Evolutionary conservation across 1,139 yeast species (phyloP).

Genomic region (Pichia sp.): DNA sequence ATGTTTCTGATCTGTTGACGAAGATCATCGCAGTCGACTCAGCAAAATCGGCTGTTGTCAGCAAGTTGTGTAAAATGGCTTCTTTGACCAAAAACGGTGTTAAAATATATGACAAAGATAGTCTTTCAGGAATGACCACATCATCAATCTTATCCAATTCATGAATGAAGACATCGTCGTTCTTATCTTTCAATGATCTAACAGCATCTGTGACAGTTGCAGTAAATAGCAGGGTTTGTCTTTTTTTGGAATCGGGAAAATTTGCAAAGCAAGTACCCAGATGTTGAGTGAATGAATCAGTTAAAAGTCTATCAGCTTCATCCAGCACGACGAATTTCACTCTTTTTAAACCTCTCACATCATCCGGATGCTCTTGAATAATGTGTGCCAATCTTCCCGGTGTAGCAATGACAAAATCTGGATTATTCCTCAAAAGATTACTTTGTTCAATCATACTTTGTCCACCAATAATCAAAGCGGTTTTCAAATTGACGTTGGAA

Average conservation of each 20-base stretch:
- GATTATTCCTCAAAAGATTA: conserved; percentile 67
- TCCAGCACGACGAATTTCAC: conserved; percentile 80
- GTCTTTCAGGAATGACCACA: conserved; percentile 72
- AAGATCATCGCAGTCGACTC: conserved; percentile 74
- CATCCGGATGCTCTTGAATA: conserved; percentile 81
- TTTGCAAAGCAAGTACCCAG: conserved; percentile 61
- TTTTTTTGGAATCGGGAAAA: conserved; percentile 58
- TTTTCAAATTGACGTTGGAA: conserved; percentile 74
- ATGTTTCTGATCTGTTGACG: conserved; percentile 85
- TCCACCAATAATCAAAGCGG: conserved; percentile 86
- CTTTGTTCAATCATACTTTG: conserved; percentile 88
- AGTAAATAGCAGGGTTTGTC: conserved; percentile 88
- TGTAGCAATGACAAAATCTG: conserved; percentile 94
- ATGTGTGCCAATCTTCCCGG: conserved; percentile 97
- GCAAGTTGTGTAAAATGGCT: conserved; percentile 67
- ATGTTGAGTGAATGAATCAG: conserved; percentile 78
- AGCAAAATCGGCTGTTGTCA: conserved; percentile 53
- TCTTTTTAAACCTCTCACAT: conserved; percentile 68
- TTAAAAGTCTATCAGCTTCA: conserved; percentile 90
- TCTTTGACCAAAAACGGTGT: conserved; percentile 86
- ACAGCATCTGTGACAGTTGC: conserved; percentile 97
- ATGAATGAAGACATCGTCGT: conserved; percentile 61
- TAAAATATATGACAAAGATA: conserved; percentile 46
- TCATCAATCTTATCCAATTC: conserved; percentile 69
- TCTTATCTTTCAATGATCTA: conserved; percentile 64